A percentile compares a stretch with the other conserved stretches of the same genome.
phyloP scores from a whole-genome alignment of 2,329 filamentous ascomycete species.

The Sporothrix dimorphospora region DNA sequence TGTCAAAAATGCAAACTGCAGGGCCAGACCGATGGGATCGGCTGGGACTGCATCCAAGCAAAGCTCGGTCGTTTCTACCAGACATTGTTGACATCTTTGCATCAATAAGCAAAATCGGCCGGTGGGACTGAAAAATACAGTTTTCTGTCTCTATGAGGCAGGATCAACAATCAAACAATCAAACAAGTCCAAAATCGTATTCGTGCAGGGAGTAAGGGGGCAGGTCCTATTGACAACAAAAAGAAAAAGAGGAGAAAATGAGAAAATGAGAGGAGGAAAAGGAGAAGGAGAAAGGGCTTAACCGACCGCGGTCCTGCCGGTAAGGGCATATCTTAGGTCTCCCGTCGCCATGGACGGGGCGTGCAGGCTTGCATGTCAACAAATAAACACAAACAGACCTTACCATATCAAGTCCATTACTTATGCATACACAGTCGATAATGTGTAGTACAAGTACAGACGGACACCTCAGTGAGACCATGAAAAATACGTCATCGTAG shows the following conservation, averaged over 20 bases:
- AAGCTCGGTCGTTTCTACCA: too few relatives aligned
- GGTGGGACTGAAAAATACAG: neutral
- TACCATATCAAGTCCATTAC: neutral
- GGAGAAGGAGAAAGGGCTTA: neutral
- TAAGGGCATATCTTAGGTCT: constrained; percentile 1
- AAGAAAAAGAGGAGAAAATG: too few relatives aligned
- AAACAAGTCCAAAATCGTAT: neutral
- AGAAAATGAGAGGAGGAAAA: too few relatives aligned
- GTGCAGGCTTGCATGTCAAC: neutral
- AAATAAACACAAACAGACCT: neutral
- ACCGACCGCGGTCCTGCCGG: neutral
- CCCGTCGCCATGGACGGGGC: neutral
- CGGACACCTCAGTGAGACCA: neutral
- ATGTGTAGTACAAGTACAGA: neutral
- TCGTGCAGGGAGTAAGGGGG: neutral
- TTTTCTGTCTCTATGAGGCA: neutral
- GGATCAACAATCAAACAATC: neutral
- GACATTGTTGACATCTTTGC: neutral
- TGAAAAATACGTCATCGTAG: neutral
- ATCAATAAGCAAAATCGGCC: neutral
- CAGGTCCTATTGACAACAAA: neutral
- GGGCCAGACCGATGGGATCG: neutral
- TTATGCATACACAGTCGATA: neutral
- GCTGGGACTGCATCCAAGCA: too few relatives aligned
- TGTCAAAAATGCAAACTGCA: neutral